Percentiles rank a stretch among this genome's conserved stretches.
Evolutionary conservation across 1,139 yeast genomes (phyloP).

Genomic region (Kodamaea anthophila): DNA sequence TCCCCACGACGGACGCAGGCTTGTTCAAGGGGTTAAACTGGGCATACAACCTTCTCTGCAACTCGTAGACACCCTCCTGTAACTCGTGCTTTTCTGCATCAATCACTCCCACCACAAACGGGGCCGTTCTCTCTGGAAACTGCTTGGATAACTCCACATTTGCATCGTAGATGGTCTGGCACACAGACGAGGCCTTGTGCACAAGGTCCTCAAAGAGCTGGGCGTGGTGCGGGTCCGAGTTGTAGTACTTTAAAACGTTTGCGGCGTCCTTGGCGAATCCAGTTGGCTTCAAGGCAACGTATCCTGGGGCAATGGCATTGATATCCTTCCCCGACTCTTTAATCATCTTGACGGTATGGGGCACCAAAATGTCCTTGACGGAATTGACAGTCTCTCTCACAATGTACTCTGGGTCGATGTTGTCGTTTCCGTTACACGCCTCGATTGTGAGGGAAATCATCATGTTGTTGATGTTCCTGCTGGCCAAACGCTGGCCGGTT

Average conservation of each 20-base stretch:
- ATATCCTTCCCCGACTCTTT: slow-evolving; percentile 39
- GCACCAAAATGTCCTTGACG: slow-evolving; percentile 63
- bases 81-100: slow-evolving; percentile 90
- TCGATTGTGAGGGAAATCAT: slow-evolving; percentile 92
- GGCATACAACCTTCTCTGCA: slow-evolving; percentile 76
- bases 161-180: slow-evolving; percentile 50
- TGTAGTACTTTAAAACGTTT: slow-evolving; percentile 59
- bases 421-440: slow-evolving; percentile 73
- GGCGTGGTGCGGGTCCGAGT: slow-evolving; percentile 37
- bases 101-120: slow-evolving; percentile 78
- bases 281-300: slow-evolving; percentile 90
- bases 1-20: slow-evolving; percentile 75
- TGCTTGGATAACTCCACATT: slow-evolving; percentile 41
- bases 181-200: slow-evolving; percentile 54
- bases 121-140: slow-evolving; percentile 68
- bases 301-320: slow-evolving; percentile 69
- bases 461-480: slow-evolving; percentile 84
- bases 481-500: slow-evolving; percentile 61
- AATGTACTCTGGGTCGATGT: slow-evolving; percentile 58
- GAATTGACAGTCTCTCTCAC: slow-evolving; percentile 64
- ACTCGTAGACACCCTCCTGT: slow-evolving; percentile 86
- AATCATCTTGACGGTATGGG: slow-evolving; percentile 55
- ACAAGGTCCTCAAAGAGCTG: slow-evolving; percentile 56
- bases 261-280: slow-evolving; percentile 80
- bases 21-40: slow-evolving; percentile 58